Evolutionary conservation across 495 filamentous ascomycete species (phyloP).

Genomic region (Alectoria sarmentosa): DNA sequence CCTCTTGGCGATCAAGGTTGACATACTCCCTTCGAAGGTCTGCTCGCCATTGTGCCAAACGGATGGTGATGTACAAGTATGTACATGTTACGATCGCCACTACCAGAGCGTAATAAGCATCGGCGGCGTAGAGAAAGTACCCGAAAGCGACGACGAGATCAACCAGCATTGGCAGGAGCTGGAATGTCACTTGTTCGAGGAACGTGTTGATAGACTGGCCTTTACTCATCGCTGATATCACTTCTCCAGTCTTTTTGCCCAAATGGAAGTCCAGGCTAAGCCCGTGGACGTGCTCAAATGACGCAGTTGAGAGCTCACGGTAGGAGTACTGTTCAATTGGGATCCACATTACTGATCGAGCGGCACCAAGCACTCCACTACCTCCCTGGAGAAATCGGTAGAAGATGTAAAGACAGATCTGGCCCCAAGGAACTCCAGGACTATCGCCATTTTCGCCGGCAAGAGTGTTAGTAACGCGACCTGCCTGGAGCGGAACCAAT

Average conservation of each 20-base stretch:
- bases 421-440: conserved; percentile 51
- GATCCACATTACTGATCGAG: conserved; percentile 82
- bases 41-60: conserved; percentile 88
- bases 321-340: conserved; percentile 96
- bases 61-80: conserved; percentile 91
- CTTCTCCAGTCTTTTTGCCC: conserved; percentile 93
- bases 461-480: conserved; percentile 62
- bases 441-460: conserved; percentile 32
- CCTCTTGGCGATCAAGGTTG: conserved; percentile 87
- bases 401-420: conserved; percentile 70
- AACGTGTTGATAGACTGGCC: conserved; percentile 95
- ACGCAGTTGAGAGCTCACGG: conserved; percentile 83
- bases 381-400: conserved; percentile 82
- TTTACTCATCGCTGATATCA: conserved; percentile 90
- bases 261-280: conserved; percentile 95
- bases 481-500: conserved; percentile 70
- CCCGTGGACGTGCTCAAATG: conserved; percentile 94
- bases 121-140: conserved; percentile 74
- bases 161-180: conserved; percentile 88
- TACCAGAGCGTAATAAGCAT: conserved; percentile 88
- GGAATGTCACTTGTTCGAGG: conserved; percentile 90
- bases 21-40: conserved; percentile 89
- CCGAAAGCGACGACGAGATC: conserved; percentile 82
- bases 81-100: conserved; percentile 89
- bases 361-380: conserved; percentile 76